Base-by-base conservation (phyloP, 2,329 filamentous ascomycete species). In the Cordyceps cicadae region DNA sequence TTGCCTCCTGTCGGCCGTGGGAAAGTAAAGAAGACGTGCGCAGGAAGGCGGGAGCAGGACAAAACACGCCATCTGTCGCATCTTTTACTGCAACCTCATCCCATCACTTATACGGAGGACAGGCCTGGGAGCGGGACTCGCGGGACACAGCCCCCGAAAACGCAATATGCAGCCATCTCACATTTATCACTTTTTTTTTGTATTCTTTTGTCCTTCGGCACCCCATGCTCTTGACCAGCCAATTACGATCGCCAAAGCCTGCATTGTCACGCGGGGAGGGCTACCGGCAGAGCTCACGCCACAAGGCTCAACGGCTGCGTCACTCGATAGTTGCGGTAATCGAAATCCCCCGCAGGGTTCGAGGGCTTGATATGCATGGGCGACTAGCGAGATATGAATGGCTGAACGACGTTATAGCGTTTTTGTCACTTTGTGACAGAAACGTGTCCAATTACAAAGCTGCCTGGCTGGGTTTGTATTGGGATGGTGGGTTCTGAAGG, bases 111-210 rank as follows among this genome's bases (percentile, higher is more conserved):
- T 49, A 39, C 29, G 29, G 29, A 29, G 29, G 29, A 29, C 43
- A 45, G 49, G 54, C 54, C 54, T n/a, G 39, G 49, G 43, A 26
- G 54, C 54, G 43, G 54, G 54, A 48, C 54, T 48, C 14, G 21
- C n/a, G 24, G 29, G 19, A 49, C 54, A 48, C 54, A 48, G 54
- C 54, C 45, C 43, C 26, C 29, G 37, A 17, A 15, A 49, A 49
- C 26, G 29, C 41, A 26, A 43, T 19, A 37, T 37, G 54, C n/a
- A 56, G 54, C 26, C 34, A 37, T 11, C n/a, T n/a, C n/a, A n/a
- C 19, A 19, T 45, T n/a, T 21, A 46, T 37, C 43, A 46, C 3
- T n/a, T 24, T 39, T 26, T n/a, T 19, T 39, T 21, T 39, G 17
- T 37, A 8, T 37, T 5, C 34, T 11, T 37, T 37, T 37, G 34